Percentiles rank a stretch among this genome's conserved stretches.
phyloP scores from a whole-genome alignment of 371 early-diverging fungal genomes.

The Dichotomocladium elegans region DNA sequence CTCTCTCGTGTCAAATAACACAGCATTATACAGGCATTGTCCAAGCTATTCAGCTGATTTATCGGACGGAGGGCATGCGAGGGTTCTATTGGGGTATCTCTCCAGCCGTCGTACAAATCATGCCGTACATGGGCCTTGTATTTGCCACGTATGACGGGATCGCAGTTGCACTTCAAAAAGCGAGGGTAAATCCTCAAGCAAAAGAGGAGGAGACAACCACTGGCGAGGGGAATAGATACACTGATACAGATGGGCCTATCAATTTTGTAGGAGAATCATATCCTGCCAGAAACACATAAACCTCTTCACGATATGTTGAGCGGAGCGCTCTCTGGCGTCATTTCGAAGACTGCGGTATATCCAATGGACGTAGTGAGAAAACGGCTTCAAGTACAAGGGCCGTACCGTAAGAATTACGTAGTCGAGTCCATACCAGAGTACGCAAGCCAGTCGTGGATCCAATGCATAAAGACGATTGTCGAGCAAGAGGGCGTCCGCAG shows the following conservation, averaged over 20 bases:
- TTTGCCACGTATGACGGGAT: constrained; percentile 73
- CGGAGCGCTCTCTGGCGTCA: constrained; percentile 80
- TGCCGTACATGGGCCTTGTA: constrained; percentile 91
- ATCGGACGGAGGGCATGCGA: constrained; percentile 62
- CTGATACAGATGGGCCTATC: no score
- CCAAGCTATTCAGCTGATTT: constrained; percentile 63
- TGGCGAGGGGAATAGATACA: no score
- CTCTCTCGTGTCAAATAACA: no score
- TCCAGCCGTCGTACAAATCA: constrained; percentile 82
- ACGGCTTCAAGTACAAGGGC: constrained; percentile 78
- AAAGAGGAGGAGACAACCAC: no score
- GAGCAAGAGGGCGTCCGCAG: constrained; percentile 73
- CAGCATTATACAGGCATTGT: constrained; percentile 64
- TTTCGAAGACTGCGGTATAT: constrained; percentile 84
- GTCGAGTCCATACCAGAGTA: constrained; percentile 50
- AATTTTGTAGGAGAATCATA: constrained; percentile 28
- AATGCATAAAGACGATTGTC: constrained; percentile 59
- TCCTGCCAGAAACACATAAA: constrained; percentile 23
- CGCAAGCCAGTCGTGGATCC: constrained; percentile 40
- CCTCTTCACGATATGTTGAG: constrained; percentile 64
- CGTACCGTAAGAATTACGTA: constrained; percentile 46
- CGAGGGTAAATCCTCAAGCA: constrained; percentile 42
- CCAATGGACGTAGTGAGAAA: constrained; percentile 89
- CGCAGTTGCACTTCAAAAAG: constrained; percentile 39
- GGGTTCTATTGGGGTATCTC: constrained; percentile 89